phyloP scores from a whole-genome alignment of 768 basidiomycete species.

The Trametes villosa region DNA sequence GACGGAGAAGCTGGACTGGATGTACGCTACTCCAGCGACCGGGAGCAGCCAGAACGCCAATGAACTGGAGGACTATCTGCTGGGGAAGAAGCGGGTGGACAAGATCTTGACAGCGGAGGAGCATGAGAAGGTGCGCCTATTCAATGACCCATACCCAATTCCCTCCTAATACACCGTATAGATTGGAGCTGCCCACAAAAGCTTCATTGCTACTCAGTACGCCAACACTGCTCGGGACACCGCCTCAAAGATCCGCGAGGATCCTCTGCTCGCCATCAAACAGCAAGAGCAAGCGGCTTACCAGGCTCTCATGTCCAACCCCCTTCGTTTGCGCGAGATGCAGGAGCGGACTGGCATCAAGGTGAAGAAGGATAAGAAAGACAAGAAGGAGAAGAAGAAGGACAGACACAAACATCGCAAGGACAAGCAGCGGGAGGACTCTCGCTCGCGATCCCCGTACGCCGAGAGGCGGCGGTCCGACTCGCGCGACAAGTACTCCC shows the following conservation, averaged over 20 bases:
- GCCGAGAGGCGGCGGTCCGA: slow-evolving; percentile 38
- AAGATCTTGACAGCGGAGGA: slow-evolving; percentile 93
- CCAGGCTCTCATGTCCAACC: slow-evolving; percentile 84
- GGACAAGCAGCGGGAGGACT: slow-evolving; percentile 32
- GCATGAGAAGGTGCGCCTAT: slow-evolving; percentile 72
- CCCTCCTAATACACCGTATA: slow-evolving; percentile 33
- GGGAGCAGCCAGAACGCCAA: slow-evolving; percentile 87
- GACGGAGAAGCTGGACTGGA: slow-evolving; percentile 96
- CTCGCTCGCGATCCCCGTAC: slow-evolving; percentile 30
- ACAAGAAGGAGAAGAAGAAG: slow-evolving; percentile 64
- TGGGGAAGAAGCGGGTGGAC: slow-evolving; percentile 98
- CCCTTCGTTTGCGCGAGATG: slow-evolving; percentile 80
- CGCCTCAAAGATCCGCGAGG: slow-evolving; percentile 93
- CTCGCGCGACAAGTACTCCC: slow-evolving; percentile 36
- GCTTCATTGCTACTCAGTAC: slow-evolving; percentile 93
- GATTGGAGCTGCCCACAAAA: slow-evolving; percentile 88
- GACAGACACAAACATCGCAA: slow-evolving; percentile 41
- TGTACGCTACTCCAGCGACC: slow-evolving; percentile 97
- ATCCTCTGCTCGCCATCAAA: slow-evolving; percentile 96
- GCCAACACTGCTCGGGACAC: slow-evolving; percentile 90
- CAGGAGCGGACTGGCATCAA: slow-evolving; percentile 83
- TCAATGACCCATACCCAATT: background rate
- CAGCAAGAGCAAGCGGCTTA: slow-evolving; percentile 96
- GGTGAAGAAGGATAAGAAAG: slow-evolving; percentile 74
- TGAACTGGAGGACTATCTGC: slow-evolving; percentile 93